These are phyloP conservation scores for Hirsutella thompsonii DNA, from an alignment of 2,329 filamentous ascomycete species.

Conservation along the genomic window DNA sequence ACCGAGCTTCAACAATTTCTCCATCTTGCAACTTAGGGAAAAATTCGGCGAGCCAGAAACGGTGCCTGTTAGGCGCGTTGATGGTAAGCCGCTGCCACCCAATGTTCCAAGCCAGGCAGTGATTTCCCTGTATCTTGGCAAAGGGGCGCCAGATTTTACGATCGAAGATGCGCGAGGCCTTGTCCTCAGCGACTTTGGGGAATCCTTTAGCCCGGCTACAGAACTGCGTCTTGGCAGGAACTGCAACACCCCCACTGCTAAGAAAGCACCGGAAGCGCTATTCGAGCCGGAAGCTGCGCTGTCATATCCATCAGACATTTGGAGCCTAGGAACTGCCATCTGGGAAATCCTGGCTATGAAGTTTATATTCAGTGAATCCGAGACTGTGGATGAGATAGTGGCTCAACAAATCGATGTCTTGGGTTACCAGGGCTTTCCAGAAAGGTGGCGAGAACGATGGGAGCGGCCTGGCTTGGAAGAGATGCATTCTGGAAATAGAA, in stretches of 20 bases:
- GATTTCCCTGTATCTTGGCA: conserved; percentile 11
- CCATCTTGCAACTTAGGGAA: conserved; percentile 17
- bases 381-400: conserved; percentile 8
- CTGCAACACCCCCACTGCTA: conserved; percentile 7
- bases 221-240: conserved; percentile 10
- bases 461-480: background rate
- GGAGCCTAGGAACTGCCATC: conserved; percentile 9
- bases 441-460: conserved; percentile 5
- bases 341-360: conserved; percentile 13
- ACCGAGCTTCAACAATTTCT: conserved; percentile 11
- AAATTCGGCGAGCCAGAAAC: conserved; percentile 15
- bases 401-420: conserved; percentile 11
- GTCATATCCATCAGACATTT: conserved; percentile 8
- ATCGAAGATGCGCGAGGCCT: conserved; percentile 13
- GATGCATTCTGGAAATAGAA: background rate
- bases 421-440: conserved; percentile 5
- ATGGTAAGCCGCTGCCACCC: conserved; percentile 11
- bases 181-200: conserved; percentile 21
- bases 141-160: conserved; percentile 13
- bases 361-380: conserved; percentile 9
- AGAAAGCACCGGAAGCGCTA: background rate
- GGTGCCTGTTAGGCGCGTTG: conserved; percentile 10
- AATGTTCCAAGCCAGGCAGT: conserved; percentile 14
- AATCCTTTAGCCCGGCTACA: conserved; percentile 13
- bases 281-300: background rate